A percentile compares a stretch with the other conserved stretches of the same genome.
phyloP scores from a whole-genome alignment of 2,329 filamentous ascomycete genomes.

The Trichoderma koningiopsis region DNA sequence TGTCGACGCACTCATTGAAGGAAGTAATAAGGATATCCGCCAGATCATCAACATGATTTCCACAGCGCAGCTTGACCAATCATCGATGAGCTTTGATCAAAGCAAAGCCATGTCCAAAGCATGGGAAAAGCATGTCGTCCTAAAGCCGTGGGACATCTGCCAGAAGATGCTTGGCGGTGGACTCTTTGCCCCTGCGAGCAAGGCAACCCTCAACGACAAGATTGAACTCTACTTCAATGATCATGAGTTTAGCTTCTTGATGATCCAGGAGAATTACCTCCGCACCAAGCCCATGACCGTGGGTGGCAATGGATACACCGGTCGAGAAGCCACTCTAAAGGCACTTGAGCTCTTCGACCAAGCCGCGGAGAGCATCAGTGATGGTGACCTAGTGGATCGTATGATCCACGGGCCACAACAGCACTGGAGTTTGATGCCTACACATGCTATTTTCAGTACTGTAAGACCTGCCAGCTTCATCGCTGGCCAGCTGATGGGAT shows the following conservation, averaged over 20 bases:
- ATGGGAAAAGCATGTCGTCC: conserved; percentile 95
- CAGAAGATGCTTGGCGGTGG: conserved; percentile 87
- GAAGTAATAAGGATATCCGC: conserved; percentile 91
- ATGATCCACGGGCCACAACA: conserved; percentile 99
- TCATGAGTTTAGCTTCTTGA: conserved; percentile 94
- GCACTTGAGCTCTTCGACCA: conserved; percentile 82
- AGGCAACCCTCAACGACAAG: conserved; percentile 91
- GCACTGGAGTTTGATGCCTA: conserved; percentile 97
- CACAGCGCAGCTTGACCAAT: conserved; percentile 85
- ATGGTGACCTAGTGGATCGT: conserved; percentile 91
- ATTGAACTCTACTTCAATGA: conserved; percentile 99
- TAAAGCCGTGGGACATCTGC: conserved; percentile 98
- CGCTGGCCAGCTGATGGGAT: conserved; percentile 73
- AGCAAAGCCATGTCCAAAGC: conserved; percentile 94
- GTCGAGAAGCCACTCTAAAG: conserved; percentile 74
- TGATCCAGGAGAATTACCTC: conserved; percentile 98
- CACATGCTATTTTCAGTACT: conserved; percentile 93
- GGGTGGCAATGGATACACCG: conserved; percentile 56
- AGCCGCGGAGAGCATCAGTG: conserved; percentile 93
- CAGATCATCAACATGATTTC: conserved; percentile 99
- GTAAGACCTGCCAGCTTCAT: conserved; percentile 88
- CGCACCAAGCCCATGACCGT: conserved; percentile 73
- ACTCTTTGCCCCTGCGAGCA: conserved; percentile 81
- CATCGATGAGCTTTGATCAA: conserved; percentile 77
- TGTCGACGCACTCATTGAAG: conserved; percentile 91